Conservation (phyloP, 805 yeast species). For the Wickerhamomyces silvicola region DNA sequence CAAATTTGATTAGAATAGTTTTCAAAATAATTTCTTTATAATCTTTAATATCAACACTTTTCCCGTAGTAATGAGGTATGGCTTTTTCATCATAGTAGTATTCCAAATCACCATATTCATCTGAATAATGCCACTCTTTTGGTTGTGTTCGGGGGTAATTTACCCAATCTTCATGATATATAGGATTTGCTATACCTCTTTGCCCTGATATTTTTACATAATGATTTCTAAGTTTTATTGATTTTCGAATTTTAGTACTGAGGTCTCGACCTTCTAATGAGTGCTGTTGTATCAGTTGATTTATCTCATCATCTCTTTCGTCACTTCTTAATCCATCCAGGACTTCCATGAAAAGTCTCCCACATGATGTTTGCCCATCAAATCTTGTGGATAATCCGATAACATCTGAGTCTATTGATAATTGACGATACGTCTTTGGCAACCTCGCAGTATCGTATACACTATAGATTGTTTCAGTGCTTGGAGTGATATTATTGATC, state of each 20-base stretch:
- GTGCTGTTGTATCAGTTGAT: conserved; percentile 9
- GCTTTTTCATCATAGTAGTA: conserved; percentile 19
- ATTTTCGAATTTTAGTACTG: conserved; percentile 9
- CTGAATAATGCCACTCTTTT: conserved; percentile 35
- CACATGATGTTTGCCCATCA: conserved; percentile 19
- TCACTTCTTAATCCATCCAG: conserved; percentile 4
- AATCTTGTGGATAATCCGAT: conserved; percentile 16
- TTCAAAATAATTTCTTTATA: conserved; percentile 16
- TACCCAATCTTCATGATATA: conserved; percentile 59
- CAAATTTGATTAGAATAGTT: not conserved
- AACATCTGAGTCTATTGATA: no score
- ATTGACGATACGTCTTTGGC: no score
- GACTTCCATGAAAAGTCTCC: conserved; percentile 8
- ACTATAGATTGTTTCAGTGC: no score
- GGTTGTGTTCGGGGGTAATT: conserved; percentile 73
- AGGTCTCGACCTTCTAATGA: conserved; percentile 8
- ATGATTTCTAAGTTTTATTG: conserved; percentile 52
- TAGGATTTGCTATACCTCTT: conserved; percentile 63
- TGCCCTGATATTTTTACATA: conserved; percentile 64
- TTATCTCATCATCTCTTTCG: conserved; percentile 1
- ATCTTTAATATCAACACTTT: conserved; percentile 26
- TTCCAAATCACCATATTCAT: conserved; percentile 20
- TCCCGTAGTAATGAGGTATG: conserved; percentile 29
- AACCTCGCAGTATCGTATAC: no score
- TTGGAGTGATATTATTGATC: no score